phyloP scores from a whole-genome alignment of 2,329 filamentous ascomycete genomes.

The Apiospora pterosperma region DNA sequence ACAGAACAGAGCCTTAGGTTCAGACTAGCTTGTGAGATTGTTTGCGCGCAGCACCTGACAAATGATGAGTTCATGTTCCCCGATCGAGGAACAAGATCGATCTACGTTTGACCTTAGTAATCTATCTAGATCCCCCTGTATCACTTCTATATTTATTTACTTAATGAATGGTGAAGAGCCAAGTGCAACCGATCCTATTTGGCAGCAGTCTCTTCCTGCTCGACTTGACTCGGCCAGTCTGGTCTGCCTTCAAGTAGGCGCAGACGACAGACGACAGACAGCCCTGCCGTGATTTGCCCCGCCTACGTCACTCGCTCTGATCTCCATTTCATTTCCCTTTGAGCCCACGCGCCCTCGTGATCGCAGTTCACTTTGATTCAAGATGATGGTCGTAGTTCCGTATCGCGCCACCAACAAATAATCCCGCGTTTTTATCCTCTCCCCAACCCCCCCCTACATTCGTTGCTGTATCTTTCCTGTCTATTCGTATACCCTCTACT shows the following conservation, averaged over 20 bases:
- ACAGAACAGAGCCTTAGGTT: too few species aligned
- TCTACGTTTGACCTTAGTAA: too few species aligned
- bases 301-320: conserved; percentile 6
- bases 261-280: background rate
- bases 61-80: too few species aligned
- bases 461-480: background rate
- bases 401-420: conserved; percentile 1
- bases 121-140: too few species aligned
- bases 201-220: background rate
- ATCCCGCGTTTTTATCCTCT: background rate
- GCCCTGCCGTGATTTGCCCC: background rate
- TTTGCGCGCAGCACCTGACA: too few species aligned
- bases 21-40: too few species aligned
- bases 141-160: too few species aligned
- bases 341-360: background rate
- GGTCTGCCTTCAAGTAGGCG: background rate
- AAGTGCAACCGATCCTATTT: background rate
- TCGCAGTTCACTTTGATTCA: conserved; percentile 1
- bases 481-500: background rate
- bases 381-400: background rate
- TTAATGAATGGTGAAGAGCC: background rate
- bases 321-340: background rate
- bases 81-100: too few species aligned
- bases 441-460: background rate
- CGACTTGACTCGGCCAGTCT: background rate